These are phyloP conservation scores for Suhomyces canberraensis DNA, from an alignment of 805 yeast genomes.

Conservation along the genomic window DNA sequence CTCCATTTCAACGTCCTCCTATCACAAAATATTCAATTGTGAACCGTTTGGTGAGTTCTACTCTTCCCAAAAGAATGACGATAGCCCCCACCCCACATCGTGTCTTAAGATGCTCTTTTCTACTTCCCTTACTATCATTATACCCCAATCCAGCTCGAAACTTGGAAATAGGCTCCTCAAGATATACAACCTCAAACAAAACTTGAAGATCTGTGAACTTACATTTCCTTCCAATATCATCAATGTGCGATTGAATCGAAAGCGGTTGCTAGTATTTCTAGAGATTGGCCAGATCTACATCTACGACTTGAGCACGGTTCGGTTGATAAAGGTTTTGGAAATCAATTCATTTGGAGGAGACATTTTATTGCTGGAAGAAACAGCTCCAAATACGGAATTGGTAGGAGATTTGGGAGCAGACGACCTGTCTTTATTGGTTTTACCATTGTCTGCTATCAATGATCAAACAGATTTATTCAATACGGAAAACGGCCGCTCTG, in stretches of 20 bases:
- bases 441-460: slow-evolving; percentile 29
- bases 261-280: slow-evolving; percentile 73
- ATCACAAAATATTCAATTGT: slow-evolving; percentile 40
- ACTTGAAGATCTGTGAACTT: slow-evolving; percentile 72
- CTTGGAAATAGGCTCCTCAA: slow-evolving; percentile 31
- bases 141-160: slow-evolving; percentile 25
- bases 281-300: slow-evolving; percentile 75
- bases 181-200: slow-evolving; percentile 40
- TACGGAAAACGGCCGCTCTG: slow-evolving; percentile 5
- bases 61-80: slow-evolving; percentile 20
- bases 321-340: slow-evolving; percentile 51
- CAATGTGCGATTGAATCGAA: slow-evolving; percentile 74
- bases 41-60: slow-evolving; percentile 47
- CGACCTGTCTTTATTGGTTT: slow-evolving; percentile 31
- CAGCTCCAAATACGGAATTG: slow-evolving; percentile 12
- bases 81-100: slow-evolving; percentile 24
- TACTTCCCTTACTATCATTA: slow-evolving; percentile 39
- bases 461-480: slow-evolving; percentile 33
- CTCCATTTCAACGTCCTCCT: slow-evolving; percentile 29
- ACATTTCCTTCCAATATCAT: slow-evolving; percentile 77
- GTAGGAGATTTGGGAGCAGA: slow-evolving; percentile 37
- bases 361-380: background rate
- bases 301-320: slow-evolving; percentile 89
- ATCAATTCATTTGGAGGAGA: slow-evolving; percentile 12
- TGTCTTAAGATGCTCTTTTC: slow-evolving; percentile 39